Evolutionary conservation across 768 basidiomycete species (phyloP).

Genomic region (Tylopilus vinaceipallidus): DNA sequence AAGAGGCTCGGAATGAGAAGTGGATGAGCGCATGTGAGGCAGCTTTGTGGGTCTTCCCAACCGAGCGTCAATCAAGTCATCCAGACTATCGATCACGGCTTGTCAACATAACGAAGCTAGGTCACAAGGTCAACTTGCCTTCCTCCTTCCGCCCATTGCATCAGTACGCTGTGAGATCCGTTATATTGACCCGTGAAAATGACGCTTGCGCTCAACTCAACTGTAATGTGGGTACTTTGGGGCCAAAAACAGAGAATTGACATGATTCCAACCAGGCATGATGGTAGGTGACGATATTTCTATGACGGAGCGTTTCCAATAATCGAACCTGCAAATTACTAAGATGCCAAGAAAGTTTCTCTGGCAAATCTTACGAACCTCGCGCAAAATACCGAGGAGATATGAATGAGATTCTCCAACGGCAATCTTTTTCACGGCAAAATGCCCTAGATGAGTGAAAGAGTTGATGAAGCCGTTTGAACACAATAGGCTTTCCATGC

Average conservation of each 20-base stretch:
- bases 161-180: conserved; percentile 57
- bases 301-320: conserved; percentile 83
- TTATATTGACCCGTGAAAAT: neutral
- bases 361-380: conserved; percentile 40
- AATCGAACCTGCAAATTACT: conserved; percentile 60
- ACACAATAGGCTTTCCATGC: conserved; percentile 2
- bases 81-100: conserved; percentile 45
- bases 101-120: neutral
- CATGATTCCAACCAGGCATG: conserved; percentile 90
- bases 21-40: conserved; percentile 41
- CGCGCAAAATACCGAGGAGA: conserved; percentile 76
- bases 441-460: conserved; percentile 51
- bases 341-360: neutral
- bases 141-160: conserved; percentile 94
- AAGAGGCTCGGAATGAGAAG: conserved; percentile 22
- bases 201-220: conserved; percentile 36
- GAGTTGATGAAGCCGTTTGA: conserved; percentile 1
- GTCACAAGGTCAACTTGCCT: conserved; percentile 36
- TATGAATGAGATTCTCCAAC: conserved; percentile 89
- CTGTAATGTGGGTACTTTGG: conserved; percentile 86
- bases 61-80: conserved; percentile 82
- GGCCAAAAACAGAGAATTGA: conserved; percentile 87
- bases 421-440: conserved; percentile 96
- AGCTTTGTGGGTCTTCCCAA: conserved; percentile 53
- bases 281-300: conserved; percentile 94